phyloP scores from a whole-genome alignment of 257 asterid genomes.

The Rehmannia glutinosa region DNA sequence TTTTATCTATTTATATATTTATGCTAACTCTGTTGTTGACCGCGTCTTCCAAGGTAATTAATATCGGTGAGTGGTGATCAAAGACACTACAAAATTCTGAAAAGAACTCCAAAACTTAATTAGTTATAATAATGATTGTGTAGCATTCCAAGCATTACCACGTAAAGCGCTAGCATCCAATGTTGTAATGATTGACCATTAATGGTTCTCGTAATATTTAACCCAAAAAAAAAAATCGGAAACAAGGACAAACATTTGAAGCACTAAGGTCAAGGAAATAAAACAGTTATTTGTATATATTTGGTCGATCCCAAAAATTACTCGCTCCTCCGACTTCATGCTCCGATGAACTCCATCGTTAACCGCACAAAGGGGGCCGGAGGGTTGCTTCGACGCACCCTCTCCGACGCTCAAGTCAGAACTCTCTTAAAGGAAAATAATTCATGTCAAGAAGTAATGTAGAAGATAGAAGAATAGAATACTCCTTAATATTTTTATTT shows the following conservation, averaged over 20 bases:
- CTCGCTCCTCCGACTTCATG: no score
- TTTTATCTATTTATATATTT: neutral
- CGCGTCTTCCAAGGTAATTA: neutral
- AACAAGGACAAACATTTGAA: no score
- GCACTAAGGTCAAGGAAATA: neutral
- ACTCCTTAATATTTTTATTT: no score
- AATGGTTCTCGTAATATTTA: neutral
- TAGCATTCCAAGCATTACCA: neutral
- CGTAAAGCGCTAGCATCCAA: slow-evolving; percentile 17
- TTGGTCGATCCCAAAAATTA: no score
- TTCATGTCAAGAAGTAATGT: no score
- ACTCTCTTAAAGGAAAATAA: no score
- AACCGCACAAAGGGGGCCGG: no score
- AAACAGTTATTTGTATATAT: no score
- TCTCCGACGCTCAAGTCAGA: no score
- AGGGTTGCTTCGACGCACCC: no score
- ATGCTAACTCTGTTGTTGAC: neutral
- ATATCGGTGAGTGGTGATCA: neutral
- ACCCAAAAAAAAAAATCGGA: neutral
- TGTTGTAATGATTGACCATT: slow-evolving; percentile 18
- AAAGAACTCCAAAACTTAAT: neutral
- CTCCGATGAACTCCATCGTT: no score
- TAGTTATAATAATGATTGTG: neutral
- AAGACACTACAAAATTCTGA: slow-evolving; percentile 1
- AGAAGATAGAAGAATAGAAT: no score